phyloP scores from a whole-genome alignment of 2,329 filamentous ascomycete genomes.

The Fusarium vanettenii region DNA sequence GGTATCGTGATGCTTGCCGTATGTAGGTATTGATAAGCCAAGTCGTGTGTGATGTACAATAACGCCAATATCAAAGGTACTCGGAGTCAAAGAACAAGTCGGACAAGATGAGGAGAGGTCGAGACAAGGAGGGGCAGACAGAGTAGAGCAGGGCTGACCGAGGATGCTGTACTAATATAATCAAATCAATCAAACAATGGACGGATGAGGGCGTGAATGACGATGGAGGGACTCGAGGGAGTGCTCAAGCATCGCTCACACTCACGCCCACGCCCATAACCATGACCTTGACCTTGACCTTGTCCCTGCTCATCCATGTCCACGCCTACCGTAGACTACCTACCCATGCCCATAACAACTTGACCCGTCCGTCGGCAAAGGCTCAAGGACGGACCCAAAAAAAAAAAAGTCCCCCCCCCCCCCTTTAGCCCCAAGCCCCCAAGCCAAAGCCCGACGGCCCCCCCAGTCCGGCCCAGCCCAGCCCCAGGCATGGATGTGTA shows the following conservation, averaged over 20 bases:
- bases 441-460: slow-evolving; percentile 4
- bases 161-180: slow-evolving; percentile 37
- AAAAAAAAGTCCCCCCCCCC: no score
- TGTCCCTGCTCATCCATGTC: neutral
- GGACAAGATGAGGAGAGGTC: neutral
- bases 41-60: neutral
- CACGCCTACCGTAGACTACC: neutral
- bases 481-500: slow-evolving; percentile 25
- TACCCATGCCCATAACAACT: neutral
- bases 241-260: slow-evolving; percentile 23
- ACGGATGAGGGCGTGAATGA: slow-evolving; percentile 26
- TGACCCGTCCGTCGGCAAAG: neutral
- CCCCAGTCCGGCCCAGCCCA: neutral
- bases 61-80: neutral
- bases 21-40: neutral
- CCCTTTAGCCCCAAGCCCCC: neutral
- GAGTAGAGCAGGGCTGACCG: slow-evolving; percentile 9
- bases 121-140: slow-evolving; percentile 16
- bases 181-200: slow-evolving; percentile 33
- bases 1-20: neutral
- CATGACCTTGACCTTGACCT: slow-evolving; percentile 6
- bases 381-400: neutral
- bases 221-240: slow-evolving; percentile 37
- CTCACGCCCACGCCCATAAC: slow-evolving; percentile 3
- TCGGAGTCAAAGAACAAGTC: slow-evolving; percentile 3